Percentiles rank a stretch among this genome's conserved stretches.
Conservation (phyloP, 2,329 filamentous ascomycete species). For the Penicillium palitans region DNA sequence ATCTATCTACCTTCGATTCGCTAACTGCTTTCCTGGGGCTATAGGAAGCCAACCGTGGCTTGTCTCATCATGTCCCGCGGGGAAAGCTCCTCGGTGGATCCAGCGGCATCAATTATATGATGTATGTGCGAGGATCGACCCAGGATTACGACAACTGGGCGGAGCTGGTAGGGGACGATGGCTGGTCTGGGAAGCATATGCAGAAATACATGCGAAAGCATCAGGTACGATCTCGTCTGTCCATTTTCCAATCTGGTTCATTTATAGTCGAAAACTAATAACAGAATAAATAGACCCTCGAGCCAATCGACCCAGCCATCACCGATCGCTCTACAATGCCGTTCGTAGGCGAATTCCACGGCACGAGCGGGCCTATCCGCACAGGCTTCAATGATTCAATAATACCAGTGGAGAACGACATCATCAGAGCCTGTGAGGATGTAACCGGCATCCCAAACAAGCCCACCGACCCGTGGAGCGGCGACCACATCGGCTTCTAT, state of each 20-base stretch:
- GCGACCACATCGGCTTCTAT: conserved; percentile 42
- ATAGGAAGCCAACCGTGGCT: conserved; percentile 24
- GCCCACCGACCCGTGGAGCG: conserved; percentile 35
- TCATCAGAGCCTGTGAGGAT: conserved; percentile 25
- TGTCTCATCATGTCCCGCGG: conserved; percentile 28
- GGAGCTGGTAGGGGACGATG: conserved; percentile 28
- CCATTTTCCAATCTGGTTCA: neutral
- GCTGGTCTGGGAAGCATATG: conserved; percentile 28
- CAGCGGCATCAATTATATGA: conserved; percentile 39
- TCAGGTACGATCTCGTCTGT: conserved; percentile 3
- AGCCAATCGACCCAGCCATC: conserved; percentile 25
- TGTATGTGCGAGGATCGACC: conserved; percentile 44
- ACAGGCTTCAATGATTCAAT: conserved; percentile 19
- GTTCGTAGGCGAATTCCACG: conserved; percentile 19
- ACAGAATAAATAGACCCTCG: conserved; percentile 27
- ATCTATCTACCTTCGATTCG: neutral
- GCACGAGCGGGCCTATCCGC: conserved; percentile 17
- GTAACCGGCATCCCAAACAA: conserved; percentile 6
- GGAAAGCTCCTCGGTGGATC: conserved; percentile 39
- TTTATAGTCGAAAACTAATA: neutral
- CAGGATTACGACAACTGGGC: conserved; percentile 39
- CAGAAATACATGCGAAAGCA: conserved; percentile 30
- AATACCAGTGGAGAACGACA: conserved; percentile 18
- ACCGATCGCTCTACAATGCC: conserved; percentile 22
- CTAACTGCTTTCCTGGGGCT: neutral